Conservation (phyloP, 257 asterid species). For the Nicotiana obtusifolia region DNA sequence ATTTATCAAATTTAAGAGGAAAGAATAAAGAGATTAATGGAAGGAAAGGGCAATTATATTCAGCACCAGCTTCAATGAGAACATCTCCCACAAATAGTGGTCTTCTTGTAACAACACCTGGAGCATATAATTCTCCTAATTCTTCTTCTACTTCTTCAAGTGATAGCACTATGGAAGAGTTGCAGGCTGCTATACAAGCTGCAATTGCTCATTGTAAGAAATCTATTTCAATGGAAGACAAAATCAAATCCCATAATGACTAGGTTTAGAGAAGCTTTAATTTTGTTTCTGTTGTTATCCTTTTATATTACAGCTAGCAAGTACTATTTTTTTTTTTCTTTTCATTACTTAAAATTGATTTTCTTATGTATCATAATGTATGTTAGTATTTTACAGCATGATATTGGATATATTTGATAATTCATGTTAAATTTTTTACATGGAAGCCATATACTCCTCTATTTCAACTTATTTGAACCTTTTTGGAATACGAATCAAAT, state of each 20-base stretch:
- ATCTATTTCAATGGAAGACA: constrained; percentile 46
- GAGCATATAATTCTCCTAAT: constrained; percentile 12
- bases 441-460: neutral
- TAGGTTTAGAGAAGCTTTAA: too few species aligned
- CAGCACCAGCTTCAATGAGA: constrained; percentile 79
- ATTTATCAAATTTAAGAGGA: constrained; percentile 30
- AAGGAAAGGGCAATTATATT: constrained; percentile 17
- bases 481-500: too few species aligned
- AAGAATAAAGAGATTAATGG: constrained; percentile 10
- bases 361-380: neutral
- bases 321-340: too few species aligned
- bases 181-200: constrained; percentile 88
- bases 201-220: constrained; percentile 92
- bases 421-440: neutral
- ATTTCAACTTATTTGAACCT: too few species aligned
- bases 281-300: too few species aligned
- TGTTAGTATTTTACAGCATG: neutral
- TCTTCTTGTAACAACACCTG: constrained; percentile 38
- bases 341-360: neutral
- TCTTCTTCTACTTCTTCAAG: constrained; percentile 22
- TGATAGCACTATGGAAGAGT: constrained; percentile 84
- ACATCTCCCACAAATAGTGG: constrained; percentile 87
- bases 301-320: too few species aligned
- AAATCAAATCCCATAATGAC: neutral
- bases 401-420: neutral